These are phyloP conservation scores for Hyphodiscus sp. DNA, from an alignment of 2,329 filamentous ascomycete genomes.

Conservation along the genomic window DNA sequence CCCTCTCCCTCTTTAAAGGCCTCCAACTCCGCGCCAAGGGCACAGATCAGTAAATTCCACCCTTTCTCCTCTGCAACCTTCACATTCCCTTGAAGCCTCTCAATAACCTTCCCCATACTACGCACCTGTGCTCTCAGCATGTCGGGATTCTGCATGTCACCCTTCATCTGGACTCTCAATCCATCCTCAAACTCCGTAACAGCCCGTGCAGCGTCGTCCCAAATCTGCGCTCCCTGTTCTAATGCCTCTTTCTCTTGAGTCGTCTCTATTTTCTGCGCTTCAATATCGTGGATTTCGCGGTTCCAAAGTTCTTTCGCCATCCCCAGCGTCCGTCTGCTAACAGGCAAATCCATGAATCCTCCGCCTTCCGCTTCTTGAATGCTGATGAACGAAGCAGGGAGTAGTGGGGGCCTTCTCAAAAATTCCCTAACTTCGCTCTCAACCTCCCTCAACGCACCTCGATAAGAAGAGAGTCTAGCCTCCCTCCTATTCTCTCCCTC, in stretches of 20 bases:
- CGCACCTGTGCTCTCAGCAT: constrained; percentile 40
- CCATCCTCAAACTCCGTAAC: constrained; percentile 59
- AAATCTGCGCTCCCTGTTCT: constrained; percentile 59
- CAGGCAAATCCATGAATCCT: constrained; percentile 51
- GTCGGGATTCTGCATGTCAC: constrained; percentile 33
- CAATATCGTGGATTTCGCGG: constrained; percentile 51
- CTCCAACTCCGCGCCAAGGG: constrained; percentile 67
- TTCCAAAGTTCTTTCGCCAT: constrained; percentile 70
- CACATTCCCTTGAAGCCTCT: constrained; percentile 47
- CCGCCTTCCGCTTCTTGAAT: constrained; percentile 26
- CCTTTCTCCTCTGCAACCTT: constrained; percentile 50
- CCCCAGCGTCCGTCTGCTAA: constrained; percentile 58
- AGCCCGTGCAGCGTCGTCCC: constrained; percentile 54
- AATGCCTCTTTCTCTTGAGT: constrained; percentile 58
- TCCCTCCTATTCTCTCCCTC: constrained; percentile 61
- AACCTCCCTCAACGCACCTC: constrained; percentile 57
- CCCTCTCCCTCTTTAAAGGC: constrained; percentile 55
- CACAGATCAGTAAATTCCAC: constrained; percentile 71
- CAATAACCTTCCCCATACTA: constrained; percentile 51
- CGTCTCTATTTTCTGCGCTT: constrained; percentile 48
- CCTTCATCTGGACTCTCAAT: constrained; percentile 50
- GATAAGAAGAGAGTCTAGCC: constrained; percentile 66
- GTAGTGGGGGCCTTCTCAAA: constrained; percentile 46
- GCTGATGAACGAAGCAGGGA: constrained; percentile 10
- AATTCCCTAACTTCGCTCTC: constrained; percentile 56